Evolutionary conservation across 2,329 filamentous ascomycete species (phyloP).

Genomic region (Fusarium sp.): DNA sequence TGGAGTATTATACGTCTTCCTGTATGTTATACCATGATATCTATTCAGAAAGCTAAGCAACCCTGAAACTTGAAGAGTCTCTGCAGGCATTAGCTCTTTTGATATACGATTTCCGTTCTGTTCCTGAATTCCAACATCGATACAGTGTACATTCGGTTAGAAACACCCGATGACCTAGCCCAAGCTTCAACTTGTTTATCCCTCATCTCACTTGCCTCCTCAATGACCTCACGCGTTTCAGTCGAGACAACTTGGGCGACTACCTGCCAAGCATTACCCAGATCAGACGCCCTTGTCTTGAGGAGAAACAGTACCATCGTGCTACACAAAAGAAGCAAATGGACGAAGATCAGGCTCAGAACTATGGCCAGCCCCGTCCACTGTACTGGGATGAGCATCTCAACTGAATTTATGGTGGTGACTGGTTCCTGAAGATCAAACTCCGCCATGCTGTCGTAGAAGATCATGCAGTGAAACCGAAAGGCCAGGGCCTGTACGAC

Average conservation of each 20-base stretch:
- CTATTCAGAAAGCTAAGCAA: too few relatives aligned
- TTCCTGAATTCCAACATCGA: too few relatives aligned
- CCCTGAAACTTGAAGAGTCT: too few relatives aligned
- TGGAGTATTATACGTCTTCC: background rate
- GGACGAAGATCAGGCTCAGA: background rate
- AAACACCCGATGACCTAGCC: background rate
- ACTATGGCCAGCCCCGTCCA: background rate
- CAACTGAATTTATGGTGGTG: background rate
- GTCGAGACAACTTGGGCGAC: slow-evolving; percentile 17
- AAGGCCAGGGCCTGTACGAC: background rate
- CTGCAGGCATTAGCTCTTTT: background rate
- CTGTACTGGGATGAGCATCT: background rate
- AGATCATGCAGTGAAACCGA: slow-evolving; percentile 8
- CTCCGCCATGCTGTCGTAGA: background rate
- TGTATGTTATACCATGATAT: background rate
- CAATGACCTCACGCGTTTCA: slow-evolving; percentile 17
- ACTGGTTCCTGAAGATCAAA: background rate
- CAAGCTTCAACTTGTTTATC: slow-evolving; percentile 16
- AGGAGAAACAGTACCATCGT: background rate
- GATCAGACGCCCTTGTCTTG: background rate
- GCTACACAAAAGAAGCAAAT: background rate
- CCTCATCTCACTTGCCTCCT: background rate
- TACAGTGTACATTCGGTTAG: background rate
- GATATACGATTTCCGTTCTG: background rate
- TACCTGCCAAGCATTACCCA: slow-evolving; percentile 26